Percentiles rank a stretch among this genome's conserved stretches.
Evolutionary conservation across 768 basidiomycete genomes (phyloP).

Genomic region (Tylopilus vinaceipallidus): DNA sequence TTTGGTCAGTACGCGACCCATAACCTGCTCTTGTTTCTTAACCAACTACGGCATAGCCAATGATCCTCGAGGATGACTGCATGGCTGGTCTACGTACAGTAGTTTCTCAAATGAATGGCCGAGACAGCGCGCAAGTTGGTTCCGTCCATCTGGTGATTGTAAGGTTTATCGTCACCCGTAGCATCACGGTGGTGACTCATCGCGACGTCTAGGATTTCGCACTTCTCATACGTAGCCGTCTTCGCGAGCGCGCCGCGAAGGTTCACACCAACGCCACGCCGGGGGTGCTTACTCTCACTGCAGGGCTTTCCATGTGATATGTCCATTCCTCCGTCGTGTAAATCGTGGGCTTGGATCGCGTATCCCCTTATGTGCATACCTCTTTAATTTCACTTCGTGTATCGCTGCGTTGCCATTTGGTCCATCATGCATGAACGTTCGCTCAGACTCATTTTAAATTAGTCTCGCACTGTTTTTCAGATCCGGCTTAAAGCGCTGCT

Average conservation of each 20-base stretch:
- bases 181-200: conserved; percentile 3
- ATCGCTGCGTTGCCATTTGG: conserved; percentile 1
- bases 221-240: conserved; percentile 13
- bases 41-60: conserved; percentile 11
- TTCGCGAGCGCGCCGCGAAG: not conserved
- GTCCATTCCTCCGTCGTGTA: not conserved
- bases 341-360: conserved; percentile 6
- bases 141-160: conserved; percentile 23
- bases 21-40: not conserved
- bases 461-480: not conserved
- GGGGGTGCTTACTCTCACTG: not conserved
- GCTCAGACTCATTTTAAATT: conserved; percentile 10
- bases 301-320: not conserved
- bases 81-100: conserved; percentile 18
- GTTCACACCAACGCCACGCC: not conserved
- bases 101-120: conserved; percentile 19
- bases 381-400: too few relatives aligned
- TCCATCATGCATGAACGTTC: not conserved
- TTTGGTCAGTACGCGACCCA: conserved; percentile 11
- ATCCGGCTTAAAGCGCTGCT: not conserved
- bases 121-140: conserved; percentile 13
- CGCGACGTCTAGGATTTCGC: conserved; percentile 21
- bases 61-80: conserved; percentile 19
- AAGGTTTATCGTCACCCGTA: not conserved
- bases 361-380: too few relatives aligned